These are phyloP conservation scores for Aegilops longissima DNA, from an alignment of 176 grass and related monocot species.

Conservation along the genomic window DNA sequence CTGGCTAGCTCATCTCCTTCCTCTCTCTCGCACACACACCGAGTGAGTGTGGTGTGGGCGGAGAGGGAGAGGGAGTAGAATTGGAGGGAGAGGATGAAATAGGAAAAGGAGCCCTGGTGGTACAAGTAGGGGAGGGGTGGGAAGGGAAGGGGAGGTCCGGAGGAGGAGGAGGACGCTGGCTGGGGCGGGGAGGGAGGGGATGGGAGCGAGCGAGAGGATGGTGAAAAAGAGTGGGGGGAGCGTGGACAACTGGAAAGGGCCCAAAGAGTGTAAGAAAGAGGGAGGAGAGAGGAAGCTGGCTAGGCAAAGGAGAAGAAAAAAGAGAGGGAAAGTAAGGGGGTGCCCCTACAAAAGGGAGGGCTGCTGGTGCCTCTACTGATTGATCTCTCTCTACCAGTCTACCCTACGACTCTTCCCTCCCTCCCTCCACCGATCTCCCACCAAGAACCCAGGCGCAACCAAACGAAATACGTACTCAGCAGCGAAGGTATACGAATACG, in stretches of 20 bases:
- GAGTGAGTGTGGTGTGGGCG: slow-evolving; percentile 33
- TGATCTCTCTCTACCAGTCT: not conserved
- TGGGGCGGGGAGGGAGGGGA: not conserved
- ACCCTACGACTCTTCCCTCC: not conserved
- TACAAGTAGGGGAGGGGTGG: slow-evolving; percentile 48
- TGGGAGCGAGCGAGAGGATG: not conserved
- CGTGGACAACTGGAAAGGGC: slow-evolving; percentile 71
- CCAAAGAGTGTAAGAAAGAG: slow-evolving; percentile 8
- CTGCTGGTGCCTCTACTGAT: slow-evolving; percentile 16
- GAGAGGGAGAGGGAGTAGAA: slow-evolving; percentile 24
- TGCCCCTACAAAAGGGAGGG: slow-evolving; percentile 38
- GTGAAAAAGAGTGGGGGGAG: slow-evolving; percentile 50
- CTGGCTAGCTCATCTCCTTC: not conserved
- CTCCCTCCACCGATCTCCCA: not conserved
- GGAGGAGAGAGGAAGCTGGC: no score
- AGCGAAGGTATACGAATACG: not conserved
- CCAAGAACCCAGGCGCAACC: not conserved
- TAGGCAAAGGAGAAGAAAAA: no score
- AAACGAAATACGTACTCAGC: not conserved
- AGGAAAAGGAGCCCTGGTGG: slow-evolving; percentile 28
- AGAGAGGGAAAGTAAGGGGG: slow-evolving; percentile 3
- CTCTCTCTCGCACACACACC: slow-evolving; percentile 34
- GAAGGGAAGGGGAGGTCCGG: slow-evolving; percentile 28
- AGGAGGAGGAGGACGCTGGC: not conserved
- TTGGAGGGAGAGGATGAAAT: slow-evolving; percentile 57